These are phyloP conservation scores for Nymphaea colorata DNA, from an alignment of 164 flowering plant species.

Conservation along the genomic window DNA sequence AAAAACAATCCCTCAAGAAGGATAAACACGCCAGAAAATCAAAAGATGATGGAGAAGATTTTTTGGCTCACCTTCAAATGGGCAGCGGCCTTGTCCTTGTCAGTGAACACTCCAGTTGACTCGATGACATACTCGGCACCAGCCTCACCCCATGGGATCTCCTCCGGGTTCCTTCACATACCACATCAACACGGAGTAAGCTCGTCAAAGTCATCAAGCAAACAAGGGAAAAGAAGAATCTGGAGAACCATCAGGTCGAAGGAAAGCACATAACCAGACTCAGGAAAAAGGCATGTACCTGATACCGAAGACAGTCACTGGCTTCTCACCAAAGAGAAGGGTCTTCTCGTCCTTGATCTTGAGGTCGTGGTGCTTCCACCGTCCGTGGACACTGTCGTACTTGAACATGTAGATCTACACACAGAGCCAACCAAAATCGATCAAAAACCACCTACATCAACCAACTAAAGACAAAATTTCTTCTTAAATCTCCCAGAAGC, in stretches of 20 bases:
- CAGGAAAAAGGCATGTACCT: slow-evolving; percentile 24
- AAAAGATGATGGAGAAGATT: neutral
- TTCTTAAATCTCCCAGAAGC: neutral
- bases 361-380: slow-evolving; percentile 63
- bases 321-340: slow-evolving; percentile 72
- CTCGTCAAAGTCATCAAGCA: neutral
- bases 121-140: slow-evolving; percentile 36
- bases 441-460: neutral
- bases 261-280: neutral
- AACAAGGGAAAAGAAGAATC: neutral
- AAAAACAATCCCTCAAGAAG: neutral
- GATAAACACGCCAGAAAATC: neutral
- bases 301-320: slow-evolving; percentile 58
- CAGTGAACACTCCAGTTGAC: slow-evolving; percentile 65
- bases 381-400: slow-evolving; percentile 82
- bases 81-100: slow-evolving; percentile 67
- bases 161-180: slow-evolving; percentile 30
- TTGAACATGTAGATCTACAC: slow-evolving; percentile 84
- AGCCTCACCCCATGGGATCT: slow-evolving; percentile 44
- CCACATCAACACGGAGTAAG: neutral
- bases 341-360: slow-evolving; percentile 67
- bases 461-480: neutral
- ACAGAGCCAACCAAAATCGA: neutral
- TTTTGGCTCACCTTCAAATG: slow-evolving; percentile 42
- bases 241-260: neutral